Evolutionary conservation across 140 eudicot species (phyloP).

Genomic region (Oenanthe javanica): DNA sequence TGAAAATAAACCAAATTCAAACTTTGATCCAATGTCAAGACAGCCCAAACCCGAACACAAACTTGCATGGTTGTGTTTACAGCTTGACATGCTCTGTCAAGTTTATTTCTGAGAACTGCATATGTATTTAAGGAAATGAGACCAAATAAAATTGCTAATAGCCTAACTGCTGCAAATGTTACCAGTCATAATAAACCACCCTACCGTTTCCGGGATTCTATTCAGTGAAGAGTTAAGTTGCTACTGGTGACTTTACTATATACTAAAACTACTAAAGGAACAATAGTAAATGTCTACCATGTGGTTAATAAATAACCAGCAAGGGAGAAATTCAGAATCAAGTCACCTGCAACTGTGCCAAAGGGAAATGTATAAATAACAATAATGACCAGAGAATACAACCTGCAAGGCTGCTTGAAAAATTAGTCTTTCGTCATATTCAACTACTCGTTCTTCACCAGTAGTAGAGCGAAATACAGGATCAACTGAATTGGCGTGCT

Average conservation of each 20-base stretch:
- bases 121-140: neutral
- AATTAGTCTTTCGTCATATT: conserved; percentile 54
- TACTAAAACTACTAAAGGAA: neutral
- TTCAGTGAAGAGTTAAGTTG: neutral
- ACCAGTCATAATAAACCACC: neutral
- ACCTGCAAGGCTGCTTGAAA: conserved; percentile 81
- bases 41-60: neutral
- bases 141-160: neutral
- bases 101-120: neutral
- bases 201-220: neutral
- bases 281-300: neutral
- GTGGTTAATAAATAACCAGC: neutral
- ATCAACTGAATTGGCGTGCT: conserved; percentile 28
- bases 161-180: neutral
- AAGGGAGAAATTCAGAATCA: neutral
- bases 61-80: neutral
- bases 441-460: conserved; percentile 41
- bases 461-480: conserved; percentile 27
- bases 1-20: neutral
- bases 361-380: neutral
- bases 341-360: neutral
- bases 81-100: neutral
- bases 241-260: neutral
- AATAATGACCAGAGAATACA: neutral
- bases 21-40: neutral